Conservation (phyloP, 148 eudicot genomes). For the Agrostemma githago region DNA sequence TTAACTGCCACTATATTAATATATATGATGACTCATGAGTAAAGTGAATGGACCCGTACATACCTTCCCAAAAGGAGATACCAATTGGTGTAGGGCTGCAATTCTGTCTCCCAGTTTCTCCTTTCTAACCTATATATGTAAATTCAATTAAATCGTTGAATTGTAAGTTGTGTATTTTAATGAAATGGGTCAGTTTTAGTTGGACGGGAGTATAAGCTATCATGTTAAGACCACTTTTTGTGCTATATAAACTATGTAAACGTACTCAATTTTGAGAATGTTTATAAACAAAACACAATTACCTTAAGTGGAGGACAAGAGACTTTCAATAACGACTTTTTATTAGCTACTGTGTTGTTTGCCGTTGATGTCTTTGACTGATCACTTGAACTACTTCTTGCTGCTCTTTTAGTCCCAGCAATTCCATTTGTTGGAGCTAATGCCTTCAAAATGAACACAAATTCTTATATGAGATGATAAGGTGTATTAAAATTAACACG, state of each 20-base stretch:
- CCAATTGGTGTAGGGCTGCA: constrained; percentile 57
- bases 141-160: too few relatives aligned
- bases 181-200: too few relatives aligned
- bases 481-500: too few relatives aligned
- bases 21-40: too few relatives aligned
- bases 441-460: constrained; percentile 3
- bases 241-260: too few relatives aligned
- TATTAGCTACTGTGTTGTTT: constrained; percentile 18
- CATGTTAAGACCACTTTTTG: too few relatives aligned
- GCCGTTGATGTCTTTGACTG: constrained; percentile 33
- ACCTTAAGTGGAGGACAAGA: constrained; percentile 47
- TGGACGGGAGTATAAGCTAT: too few relatives aligned
- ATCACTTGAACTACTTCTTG: constrained; percentile 19
- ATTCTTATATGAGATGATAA: too few relatives aligned
- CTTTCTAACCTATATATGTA: constrained; percentile 38
- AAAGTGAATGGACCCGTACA: constrained; percentile 4
- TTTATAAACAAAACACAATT: neutral
- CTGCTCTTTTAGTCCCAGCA: constrained; percentile 38
- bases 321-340: constrained; percentile 34
- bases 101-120: constrained; percentile 65
- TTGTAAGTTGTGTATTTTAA: too few relatives aligned
- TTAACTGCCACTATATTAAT: too few relatives aligned
- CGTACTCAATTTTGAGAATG: too few relatives aligned
- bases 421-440: constrained; percentile 23
- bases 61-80: constrained; percentile 75